A percentile compares a stretch with the other conserved stretches of the same genome.
Conservation (phyloP, 495 filamentous ascomycete genomes). For the Trichoderma virens region DNA sequence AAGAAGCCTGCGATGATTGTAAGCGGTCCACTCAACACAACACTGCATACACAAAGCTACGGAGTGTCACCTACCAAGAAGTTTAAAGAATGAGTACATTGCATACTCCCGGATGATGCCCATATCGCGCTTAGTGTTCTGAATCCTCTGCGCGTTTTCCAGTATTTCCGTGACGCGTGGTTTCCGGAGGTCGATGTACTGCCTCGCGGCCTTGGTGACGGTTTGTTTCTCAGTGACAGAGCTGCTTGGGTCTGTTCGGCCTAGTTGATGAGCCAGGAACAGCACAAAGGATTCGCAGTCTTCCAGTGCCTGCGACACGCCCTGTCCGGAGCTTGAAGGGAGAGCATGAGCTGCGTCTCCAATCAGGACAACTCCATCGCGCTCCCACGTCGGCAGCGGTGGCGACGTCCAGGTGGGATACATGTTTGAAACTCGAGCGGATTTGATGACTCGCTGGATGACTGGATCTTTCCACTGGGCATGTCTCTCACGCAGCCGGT, state of each 20-base stretch:
- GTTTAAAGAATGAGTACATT: not conserved
- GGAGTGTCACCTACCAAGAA: not conserved
- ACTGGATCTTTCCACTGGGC: constrained; percentile 43
- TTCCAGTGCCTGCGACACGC: constrained; percentile 31
- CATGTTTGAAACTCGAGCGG: constrained; percentile 36
- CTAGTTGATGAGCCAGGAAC: constrained; percentile 15
- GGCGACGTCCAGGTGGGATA: constrained; percentile 48
- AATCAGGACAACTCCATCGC: constrained; percentile 28
- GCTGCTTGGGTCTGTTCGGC: not conserved
- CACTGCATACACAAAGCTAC: not conserved
- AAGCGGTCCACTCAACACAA: not conserved
- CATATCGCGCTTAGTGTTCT: constrained; percentile 6
- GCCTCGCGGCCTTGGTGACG: not conserved
- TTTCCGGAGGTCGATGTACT: not conserved
- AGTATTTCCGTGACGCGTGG: constrained; percentile 9
- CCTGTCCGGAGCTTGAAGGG: constrained; percentile 33
- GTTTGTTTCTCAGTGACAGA: not conserved
- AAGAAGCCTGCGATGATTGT: not conserved
- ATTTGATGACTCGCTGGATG: constrained; percentile 35
- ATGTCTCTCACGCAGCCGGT: constrained; percentile 39
- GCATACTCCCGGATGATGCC: not conserved
- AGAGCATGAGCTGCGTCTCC: constrained; percentile 43
- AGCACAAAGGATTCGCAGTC: constrained; percentile 25
- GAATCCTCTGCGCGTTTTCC: not conserved
- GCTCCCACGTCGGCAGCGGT: constrained; percentile 25